phyloP scores from a whole-genome alignment of 495 filamentous ascomycete species.

The Tuber indicum region DNA sequence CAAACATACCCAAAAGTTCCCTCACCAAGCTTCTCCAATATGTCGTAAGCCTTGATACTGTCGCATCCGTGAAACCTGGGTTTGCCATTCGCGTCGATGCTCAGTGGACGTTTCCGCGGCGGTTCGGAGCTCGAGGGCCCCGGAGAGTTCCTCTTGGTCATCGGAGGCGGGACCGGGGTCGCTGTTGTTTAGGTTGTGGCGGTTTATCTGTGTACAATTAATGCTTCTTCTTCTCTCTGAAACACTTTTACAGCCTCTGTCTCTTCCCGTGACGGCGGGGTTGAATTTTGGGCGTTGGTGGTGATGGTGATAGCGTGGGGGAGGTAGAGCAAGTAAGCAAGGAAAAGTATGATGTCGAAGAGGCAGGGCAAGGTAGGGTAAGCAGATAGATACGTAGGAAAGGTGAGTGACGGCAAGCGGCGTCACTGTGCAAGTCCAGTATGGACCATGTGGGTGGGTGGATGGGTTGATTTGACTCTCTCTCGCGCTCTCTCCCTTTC shows the following conservation, averaged over 20 bases:
- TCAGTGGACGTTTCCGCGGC: constrained; percentile 39
- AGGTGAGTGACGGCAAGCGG: background rate
- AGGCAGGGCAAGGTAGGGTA: background rate
- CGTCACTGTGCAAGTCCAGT: background rate
- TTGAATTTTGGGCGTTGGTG: background rate
- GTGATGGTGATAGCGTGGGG: background rate
- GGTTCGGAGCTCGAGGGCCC: constrained; percentile 38
- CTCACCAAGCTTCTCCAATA: constrained; percentile 87
- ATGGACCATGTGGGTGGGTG: background rate
- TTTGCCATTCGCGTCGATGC: constrained; percentile 35
- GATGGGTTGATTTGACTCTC: background rate
- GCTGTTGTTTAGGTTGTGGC: background rate
- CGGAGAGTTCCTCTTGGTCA: constrained; percentile 41
- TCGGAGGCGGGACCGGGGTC: constrained; percentile 4
- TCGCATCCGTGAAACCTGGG: constrained; percentile 75
- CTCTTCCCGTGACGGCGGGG: background rate
- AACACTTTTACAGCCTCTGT: background rate
- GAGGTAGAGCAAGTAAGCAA: background rate
- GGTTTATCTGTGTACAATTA: background rate
- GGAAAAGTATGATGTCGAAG: background rate
- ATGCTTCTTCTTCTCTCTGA: background rate
- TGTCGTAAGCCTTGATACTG: constrained; percentile 77
- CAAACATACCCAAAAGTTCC: constrained; percentile 79
- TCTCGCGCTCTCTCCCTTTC: background rate
- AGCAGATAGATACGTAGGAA: background rate